These are phyloP conservation scores for Nidula niveotomentosa DNA, from an alignment of 1,284 basidiomycete species.

Conservation along the genomic window DNA sequence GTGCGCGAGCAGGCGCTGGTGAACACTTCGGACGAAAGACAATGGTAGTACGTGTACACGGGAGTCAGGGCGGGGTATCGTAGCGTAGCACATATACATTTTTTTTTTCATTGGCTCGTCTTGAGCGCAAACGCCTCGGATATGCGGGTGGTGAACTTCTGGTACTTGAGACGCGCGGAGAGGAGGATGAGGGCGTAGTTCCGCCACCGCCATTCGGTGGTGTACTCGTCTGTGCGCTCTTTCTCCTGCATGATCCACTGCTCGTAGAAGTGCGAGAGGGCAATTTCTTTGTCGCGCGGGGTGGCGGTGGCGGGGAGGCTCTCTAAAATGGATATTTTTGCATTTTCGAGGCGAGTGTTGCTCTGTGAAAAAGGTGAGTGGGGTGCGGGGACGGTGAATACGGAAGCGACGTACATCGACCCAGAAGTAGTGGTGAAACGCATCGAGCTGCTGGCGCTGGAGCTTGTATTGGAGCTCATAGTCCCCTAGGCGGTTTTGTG, in stretches of 20 bases:
- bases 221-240: slow-evolving; percentile 54
- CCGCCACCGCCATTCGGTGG: slow-evolving; percentile 59
- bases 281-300: slow-evolving; percentile 56
- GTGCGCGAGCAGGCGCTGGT: slow-evolving; percentile 54
- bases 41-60: too few species aligned
- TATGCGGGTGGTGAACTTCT: slow-evolving; percentile 31
- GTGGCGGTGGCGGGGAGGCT: slow-evolving; percentile 52
- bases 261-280: slow-evolving; percentile 68
- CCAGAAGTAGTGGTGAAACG: slow-evolving; percentile 77
- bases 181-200: slow-evolving; percentile 56
- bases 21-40: slow-evolving; percentile 6
- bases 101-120: slow-evolving; percentile 3
- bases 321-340: slow-evolving; percentile 55
- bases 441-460: slow-evolving; percentile 65
- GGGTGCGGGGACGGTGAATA: neutral
- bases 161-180: slow-evolving; percentile 48
- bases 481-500: slow-evolving; percentile 27
- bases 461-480: slow-evolving; percentile 68
- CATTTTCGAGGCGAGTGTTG: slow-evolving; percentile 71
- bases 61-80: too few species aligned
- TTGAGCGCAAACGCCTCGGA: slow-evolving; percentile 13
- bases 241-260: slow-evolving; percentile 72
- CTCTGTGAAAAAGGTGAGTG: slow-evolving; percentile 42
- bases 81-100: too few species aligned
- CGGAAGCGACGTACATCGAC: slow-evolving; percentile 52